phyloP scores from a whole-genome alignment of 2,329 filamentous ascomycete genomes.

The Fragosphaeria purpurea region DNA sequence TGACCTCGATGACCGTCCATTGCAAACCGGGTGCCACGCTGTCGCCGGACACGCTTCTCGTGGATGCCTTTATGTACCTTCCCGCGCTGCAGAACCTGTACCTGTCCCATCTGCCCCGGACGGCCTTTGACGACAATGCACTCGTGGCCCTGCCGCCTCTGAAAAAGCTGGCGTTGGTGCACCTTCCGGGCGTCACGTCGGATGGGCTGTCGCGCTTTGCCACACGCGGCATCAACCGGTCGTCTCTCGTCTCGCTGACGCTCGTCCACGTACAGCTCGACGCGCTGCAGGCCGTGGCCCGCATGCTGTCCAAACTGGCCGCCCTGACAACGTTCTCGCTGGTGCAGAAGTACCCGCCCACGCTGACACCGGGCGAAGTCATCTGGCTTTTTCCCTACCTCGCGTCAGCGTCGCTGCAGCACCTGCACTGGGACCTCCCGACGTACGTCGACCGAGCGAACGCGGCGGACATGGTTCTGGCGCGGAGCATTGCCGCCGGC shows the following conservation, averaged over 20 bases:
- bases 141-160: constrained; percentile 46
- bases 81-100: constrained; percentile 49
- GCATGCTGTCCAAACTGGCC: constrained; percentile 47
- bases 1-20: constrained; percentile 48
- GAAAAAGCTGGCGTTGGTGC: constrained; percentile 43
- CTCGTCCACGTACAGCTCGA: constrained; percentile 47
- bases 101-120: constrained; percentile 44
- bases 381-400: constrained; percentile 57
- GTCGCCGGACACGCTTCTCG: constrained; percentile 41
- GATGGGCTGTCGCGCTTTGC: constrained; percentile 48
- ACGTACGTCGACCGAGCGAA: constrained; percentile 33
- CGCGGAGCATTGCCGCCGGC: constrained; percentile 48
- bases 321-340: constrained; percentile 40
- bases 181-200: constrained; percentile 46
- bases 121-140: constrained; percentile 46
- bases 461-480: constrained; percentile 51
- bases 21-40: constrained; percentile 46
- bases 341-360: constrained; percentile 43
- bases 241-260: constrained; percentile 36
- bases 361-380: constrained; percentile 44
- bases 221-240: constrained; percentile 34
- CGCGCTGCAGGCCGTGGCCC: constrained; percentile 45
- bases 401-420: constrained; percentile 41
- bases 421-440: constrained; percentile 57
- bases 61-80: constrained; percentile 38